phyloP scores from a whole-genome alignment of 202 grass and related monocot genomes.

The Musa balbisiana region DNA sequence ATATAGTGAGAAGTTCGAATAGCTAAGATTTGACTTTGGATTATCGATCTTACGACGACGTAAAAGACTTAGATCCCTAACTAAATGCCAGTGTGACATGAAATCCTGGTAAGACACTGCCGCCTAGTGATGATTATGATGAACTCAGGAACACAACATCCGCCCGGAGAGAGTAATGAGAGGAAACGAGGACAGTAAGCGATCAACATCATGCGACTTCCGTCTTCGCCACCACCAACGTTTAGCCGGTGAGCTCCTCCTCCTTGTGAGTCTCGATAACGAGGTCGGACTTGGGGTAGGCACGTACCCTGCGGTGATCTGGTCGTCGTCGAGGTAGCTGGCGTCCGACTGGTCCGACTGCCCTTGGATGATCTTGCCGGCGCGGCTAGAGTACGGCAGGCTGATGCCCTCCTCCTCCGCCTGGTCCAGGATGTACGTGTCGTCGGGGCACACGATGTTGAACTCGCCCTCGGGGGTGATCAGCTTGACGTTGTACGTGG shows the following conservation, averaged over 20 bases:
- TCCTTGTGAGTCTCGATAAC: conserved; percentile 94
- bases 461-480: conserved; percentile 23
- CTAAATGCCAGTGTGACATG: no score
- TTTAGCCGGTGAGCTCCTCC: conserved; percentile 30
- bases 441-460: conserved; percentile 28
- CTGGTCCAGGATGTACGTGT: conserved; percentile 63
- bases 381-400: conserved; percentile 82
- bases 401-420: conserved; percentile 66
- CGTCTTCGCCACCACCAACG: no score
- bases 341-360: conserved; percentile 59
- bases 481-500: conserved; percentile 60
- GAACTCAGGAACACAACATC: no score
- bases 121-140: no score
- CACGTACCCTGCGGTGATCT: conserved; percentile 43
- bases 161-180: no score
- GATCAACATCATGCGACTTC: no score
- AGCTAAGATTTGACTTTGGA: no score
- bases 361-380: conserved; percentile 57
- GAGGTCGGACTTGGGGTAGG: conserved; percentile 63
- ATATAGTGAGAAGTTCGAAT: no score
- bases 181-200: no score
- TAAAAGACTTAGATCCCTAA: no score
- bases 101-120: no score
- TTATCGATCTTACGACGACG: no score
- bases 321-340: conserved; percentile 77